A percentile compares a stretch with the other conserved stretches of the same genome.
These are phyloP conservation scores for Eucalyptus viminalis DNA, from an alignment of 345 rosid species.

Conservation along the genomic window DNA sequence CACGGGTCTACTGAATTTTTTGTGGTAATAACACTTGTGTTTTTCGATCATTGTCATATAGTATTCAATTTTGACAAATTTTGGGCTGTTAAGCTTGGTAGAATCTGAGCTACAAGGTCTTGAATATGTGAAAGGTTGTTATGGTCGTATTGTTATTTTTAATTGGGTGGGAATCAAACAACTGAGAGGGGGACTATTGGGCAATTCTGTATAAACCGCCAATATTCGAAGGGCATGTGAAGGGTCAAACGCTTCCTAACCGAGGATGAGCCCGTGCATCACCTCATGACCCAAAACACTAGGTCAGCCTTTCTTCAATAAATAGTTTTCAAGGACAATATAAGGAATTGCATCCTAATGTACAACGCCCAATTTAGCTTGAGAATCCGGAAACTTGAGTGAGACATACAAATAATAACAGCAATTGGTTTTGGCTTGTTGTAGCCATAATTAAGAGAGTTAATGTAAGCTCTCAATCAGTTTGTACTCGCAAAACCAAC, in stretches of 20 bases:
- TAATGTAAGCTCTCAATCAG: neutral
- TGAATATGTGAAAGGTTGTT: neutral
- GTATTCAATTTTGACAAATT: neutral
- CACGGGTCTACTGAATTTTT: neutral
- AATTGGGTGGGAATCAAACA: neutral
- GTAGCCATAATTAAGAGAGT: neutral
- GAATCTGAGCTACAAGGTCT: neutral
- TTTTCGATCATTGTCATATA: neutral
- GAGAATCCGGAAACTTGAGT: neutral
- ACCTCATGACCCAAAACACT: neutral
- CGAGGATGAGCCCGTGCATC: neutral
- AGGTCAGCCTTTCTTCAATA: neutral
- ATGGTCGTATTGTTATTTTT: neutral
- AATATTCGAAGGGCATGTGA: neutral
- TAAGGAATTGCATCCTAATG: neutral
- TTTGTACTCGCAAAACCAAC: fast-evolving
- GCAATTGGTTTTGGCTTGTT: fast-evolving
- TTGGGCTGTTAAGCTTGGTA: too few species aligned
- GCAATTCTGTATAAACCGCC: neutral
- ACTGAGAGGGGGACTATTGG: neutral
- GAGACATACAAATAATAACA: neutral
- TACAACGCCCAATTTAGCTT: neutral
- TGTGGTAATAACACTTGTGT: too few species aligned
- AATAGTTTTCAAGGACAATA: neutral
- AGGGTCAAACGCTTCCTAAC: neutral